These are phyloP conservation scores for Plenodomus biglobosus DNA, from an alignment of 2,329 filamentous ascomycete species.

Conservation along the genomic window DNA sequence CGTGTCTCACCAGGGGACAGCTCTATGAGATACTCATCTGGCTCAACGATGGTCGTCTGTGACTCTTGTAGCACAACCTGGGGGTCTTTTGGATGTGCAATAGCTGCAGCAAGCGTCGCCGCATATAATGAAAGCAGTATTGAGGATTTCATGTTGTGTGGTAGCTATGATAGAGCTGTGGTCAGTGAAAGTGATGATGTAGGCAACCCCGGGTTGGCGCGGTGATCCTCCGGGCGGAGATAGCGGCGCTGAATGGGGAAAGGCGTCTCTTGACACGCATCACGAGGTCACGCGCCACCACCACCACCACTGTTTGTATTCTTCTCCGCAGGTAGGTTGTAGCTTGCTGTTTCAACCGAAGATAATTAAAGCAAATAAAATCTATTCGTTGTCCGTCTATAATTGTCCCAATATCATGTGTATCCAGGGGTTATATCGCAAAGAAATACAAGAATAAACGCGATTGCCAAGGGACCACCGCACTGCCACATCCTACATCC, in stretches of 20 bases:
- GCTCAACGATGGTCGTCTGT: conserved; percentile 30
- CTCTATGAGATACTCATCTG: conserved; percentile 66
- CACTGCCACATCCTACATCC: too few species aligned
- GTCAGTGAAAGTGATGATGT: conserved; percentile 8
- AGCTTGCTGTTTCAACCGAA: too few species aligned
- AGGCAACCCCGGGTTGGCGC: conserved; percentile 19
- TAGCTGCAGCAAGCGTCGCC: conserved; percentile 32
- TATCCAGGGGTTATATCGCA: too few species aligned
- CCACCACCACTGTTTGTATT: too few species aligned
- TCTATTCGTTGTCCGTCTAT: too few species aligned
- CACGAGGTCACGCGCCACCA: neutral
- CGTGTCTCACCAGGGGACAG: conserved; percentile 76
- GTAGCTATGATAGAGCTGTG: conserved; percentile 5
- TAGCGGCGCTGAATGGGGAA: conserved; percentile 8
- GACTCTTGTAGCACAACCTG: conserved; percentile 36
- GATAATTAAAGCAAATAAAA: too few species aligned
- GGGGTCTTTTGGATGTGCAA: conserved; percentile 26
- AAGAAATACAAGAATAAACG: too few species aligned
- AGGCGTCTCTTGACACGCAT: conserved; percentile 11
- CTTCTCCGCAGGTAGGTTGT: too few species aligned
- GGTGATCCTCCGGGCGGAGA: conserved; percentile 19
- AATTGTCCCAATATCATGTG: too few species aligned
- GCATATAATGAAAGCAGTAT: conserved; percentile 37
- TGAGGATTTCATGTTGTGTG: conserved; percentile 37
- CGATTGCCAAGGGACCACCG: too few species aligned